Percentiles rank a stretch among this genome's conserved stretches.
Conservation (phyloP, 192 early-diverging fungal species). For the Chytriomyces hyalinus region DNA sequence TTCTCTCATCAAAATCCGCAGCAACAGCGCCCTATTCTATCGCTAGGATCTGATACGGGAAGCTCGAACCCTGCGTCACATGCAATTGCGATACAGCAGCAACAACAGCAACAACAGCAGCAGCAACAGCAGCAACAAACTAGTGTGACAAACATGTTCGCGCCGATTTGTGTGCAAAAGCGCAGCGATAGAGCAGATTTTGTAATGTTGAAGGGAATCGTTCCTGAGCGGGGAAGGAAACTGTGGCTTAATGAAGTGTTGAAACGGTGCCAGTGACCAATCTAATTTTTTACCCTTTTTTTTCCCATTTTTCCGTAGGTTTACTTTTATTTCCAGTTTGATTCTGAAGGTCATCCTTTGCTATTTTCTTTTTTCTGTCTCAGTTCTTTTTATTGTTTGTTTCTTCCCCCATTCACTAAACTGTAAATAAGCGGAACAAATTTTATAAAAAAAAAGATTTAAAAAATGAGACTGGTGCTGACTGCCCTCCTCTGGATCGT, state of each 20-base stretch:
- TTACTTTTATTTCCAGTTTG: neutral
- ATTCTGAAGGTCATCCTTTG: neutral
- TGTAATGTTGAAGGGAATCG: slow-evolving; percentile 21
- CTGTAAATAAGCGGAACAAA: no score
- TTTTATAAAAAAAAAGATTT: neutral
- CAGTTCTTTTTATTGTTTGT: neutral
- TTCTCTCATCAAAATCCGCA: neutral
- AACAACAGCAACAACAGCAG: neutral
- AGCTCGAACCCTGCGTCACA: neutral
- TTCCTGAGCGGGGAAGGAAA: neutral
- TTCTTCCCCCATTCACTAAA: neutral
- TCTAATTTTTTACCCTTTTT: neutral
- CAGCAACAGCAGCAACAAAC: slow-evolving; percentile 20
- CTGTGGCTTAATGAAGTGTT: neutral
- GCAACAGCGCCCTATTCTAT: neutral
- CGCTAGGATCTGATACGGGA: neutral
- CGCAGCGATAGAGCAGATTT: slow-evolving; percentile 20
- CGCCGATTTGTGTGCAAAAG: slow-evolving; percentile 33
- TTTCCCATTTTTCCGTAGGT: neutral
- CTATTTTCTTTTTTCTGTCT: slow-evolving; percentile 1
- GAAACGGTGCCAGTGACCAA: neutral
- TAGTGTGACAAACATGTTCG: slow-evolving; percentile 17
- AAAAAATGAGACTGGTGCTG: neutral
- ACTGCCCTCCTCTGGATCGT: neutral
- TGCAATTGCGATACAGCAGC: slow-evolving; percentile 2